Percentiles rank a stretch among this genome's conserved stretches.
phyloP scores from a whole-genome alignment of 164 flowering plant species.

The Litsea cubeba region DNA sequence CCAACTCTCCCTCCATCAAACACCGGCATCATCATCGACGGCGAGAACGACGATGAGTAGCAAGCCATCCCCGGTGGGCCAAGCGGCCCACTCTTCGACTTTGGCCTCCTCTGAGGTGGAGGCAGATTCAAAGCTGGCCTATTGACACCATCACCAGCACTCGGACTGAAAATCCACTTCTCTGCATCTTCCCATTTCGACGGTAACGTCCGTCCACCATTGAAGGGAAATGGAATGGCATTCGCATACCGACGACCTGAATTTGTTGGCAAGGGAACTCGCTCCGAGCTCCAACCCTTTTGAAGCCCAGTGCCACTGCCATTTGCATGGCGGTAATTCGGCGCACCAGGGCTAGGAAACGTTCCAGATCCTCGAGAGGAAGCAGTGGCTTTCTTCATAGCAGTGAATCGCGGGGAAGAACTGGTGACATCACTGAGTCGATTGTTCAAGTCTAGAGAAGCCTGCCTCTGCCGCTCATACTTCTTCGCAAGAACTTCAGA shows the following conservation, averaged over 20 bases:
- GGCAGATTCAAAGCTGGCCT: conserved; percentile 28
- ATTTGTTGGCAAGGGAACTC: conserved; percentile 53
- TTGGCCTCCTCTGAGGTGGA: conserved; percentile 58
- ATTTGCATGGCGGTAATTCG: conserved; percentile 46
- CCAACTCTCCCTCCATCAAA: conserved; percentile 42
- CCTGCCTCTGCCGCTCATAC: conserved; percentile 44
- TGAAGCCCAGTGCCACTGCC: conserved; percentile 39
- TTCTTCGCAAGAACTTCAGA: conserved; percentile 45
- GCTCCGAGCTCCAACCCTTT: conserved; percentile 94
- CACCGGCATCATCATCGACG: conserved; percentile 37
- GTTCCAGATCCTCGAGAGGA: conserved; percentile 36
- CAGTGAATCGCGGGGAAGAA: conserved; percentile 52
- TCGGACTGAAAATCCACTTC: conserved; percentile 95
- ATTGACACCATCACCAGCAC: conserved; percentile 40
- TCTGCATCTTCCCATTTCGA: conserved; percentile 99
- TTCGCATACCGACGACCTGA: conserved; percentile 28
- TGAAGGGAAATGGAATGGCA: conserved; percentile 49
- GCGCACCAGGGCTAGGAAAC: conserved; percentile 77
- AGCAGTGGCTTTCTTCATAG: conserved; percentile 43
- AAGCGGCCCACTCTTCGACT: conserved; percentile 88
- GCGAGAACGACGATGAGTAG: conserved; percentile 32
- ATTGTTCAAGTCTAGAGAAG: conserved; percentile 64
- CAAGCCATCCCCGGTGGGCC: conserved; percentile 71
- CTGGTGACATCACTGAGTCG: conserved; percentile 21
- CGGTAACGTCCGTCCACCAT: conserved; percentile 65